Evolutionary conservation across 2,329 filamentous ascomycete species (phyloP).

Genomic region (Sclerotinia nivalis): DNA sequence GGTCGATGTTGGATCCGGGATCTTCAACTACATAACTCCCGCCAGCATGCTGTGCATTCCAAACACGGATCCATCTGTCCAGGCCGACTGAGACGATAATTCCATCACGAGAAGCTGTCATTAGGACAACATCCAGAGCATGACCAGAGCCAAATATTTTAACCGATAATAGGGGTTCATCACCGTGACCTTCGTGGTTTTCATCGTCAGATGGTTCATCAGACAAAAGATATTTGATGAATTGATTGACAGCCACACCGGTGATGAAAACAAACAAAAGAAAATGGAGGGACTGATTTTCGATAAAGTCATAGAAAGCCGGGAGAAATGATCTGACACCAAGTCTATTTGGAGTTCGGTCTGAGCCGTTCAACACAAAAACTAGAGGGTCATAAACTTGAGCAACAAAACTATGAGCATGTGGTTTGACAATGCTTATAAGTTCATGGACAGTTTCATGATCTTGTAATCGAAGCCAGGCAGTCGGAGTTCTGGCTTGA

Average conservation of each 20-base stretch:
- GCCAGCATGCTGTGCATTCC: conserved; percentile 53
- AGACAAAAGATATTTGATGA: conserved; percentile 75
- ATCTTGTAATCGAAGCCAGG: conserved; percentile 76
- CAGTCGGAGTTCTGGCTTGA: conserved; percentile 72
- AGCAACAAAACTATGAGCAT: conserved; percentile 69
- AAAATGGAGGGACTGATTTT: conserved; percentile 60
- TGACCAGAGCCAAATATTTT: conserved; percentile 64
- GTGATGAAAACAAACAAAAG: conserved; percentile 62
- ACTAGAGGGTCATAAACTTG: conserved; percentile 73
- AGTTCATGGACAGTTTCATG: conserved; percentile 76
- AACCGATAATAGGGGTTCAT: conserved; percentile 57
- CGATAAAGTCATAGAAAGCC: conserved; percentile 66
- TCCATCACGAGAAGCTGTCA: conserved; percentile 63
- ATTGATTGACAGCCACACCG: conserved; percentile 63
- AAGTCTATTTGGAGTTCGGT: conserved; percentile 57
- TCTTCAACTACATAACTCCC: conserved; percentile 46
- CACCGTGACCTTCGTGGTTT: conserved; percentile 47
- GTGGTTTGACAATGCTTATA: conserved; percentile 73
- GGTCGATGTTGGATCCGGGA: conserved; percentile 42
- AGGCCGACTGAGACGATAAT: conserved; percentile 69
- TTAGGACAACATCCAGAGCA: conserved; percentile 65
- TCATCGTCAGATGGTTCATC: conserved; percentile 52
- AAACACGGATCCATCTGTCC: conserved; percentile 67
- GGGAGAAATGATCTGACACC: conserved; percentile 52
- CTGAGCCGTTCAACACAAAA: conserved; percentile 68